Percentiles rank a stretch among this genome's conserved stretches.
Conservation (phyloP, 139 green algal genomes). For the Prasinococcaceae sp. region DNA sequence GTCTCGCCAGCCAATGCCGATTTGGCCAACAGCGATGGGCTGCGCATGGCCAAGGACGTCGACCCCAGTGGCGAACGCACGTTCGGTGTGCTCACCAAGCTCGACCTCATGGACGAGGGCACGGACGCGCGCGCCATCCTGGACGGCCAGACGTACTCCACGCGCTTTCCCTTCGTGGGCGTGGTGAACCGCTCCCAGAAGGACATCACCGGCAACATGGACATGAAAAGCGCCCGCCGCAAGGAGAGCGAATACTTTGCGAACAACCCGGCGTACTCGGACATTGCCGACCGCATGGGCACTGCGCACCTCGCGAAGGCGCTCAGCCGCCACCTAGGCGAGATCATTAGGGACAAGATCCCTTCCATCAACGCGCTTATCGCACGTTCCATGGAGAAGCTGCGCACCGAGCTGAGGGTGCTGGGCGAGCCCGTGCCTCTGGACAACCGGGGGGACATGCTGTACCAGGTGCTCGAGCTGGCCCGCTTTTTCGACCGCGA, state of each 20-base stretch:
- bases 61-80: conserved; percentile 22
- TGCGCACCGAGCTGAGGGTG: conserved; percentile 12
- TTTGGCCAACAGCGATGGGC: conserved; percentile 25
- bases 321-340: conserved; percentile 17
- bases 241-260: conserved; percentile 26
- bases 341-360: conserved; percentile 35
- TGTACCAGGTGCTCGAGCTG: conserved; percentile 16
- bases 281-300: conserved; percentile 12
- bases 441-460: conserved; percentile 7
- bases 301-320: conserved; percentile 19
- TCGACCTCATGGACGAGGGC: conserved; percentile 30
- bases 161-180: conserved; percentile 24
- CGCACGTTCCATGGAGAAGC: conserved; percentile 15
- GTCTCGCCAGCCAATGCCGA: conserved; percentile 33
- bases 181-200: conserved; percentile 37
- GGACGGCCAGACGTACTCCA: conserved; percentile 16
- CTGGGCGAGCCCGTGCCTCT: conserved; percentile 10
- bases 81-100: conserved; percentile 33
- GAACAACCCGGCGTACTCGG: conserved; percentile 12
- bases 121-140: conserved; percentile 26
- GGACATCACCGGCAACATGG: conserved; percentile 29
- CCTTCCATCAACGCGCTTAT: conserved; percentile 34
- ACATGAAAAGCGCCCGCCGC: conserved; percentile 14
- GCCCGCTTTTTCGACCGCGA: conserved; percentile 20
- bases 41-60: conserved; percentile 25